Evolutionary conservation across 2,329 filamentous ascomycete genomes (phyloP).

Genomic region (Colletotrichum simmondsii): DNA sequence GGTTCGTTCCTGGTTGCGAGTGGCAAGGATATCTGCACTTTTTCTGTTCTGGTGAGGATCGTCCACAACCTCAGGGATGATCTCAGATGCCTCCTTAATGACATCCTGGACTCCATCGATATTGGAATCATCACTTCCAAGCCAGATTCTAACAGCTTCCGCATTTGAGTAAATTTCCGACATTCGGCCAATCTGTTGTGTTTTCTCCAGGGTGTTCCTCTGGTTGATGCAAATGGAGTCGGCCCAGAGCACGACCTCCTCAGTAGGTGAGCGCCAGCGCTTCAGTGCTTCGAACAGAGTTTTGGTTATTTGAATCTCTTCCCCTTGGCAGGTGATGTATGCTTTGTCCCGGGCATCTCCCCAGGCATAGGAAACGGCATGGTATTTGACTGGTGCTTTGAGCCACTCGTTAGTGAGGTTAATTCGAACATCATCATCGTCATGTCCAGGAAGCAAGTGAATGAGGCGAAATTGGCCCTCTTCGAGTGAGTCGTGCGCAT

Average conservation of each 20-base stretch:
- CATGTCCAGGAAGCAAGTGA: not conserved
- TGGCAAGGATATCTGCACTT: not conserved
- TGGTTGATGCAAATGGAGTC: conserved; percentile 16
- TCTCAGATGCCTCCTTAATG: not conserved
- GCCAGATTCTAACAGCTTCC: conserved; percentile 3
- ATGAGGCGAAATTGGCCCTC: not conserved
- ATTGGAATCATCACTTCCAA: not conserved
- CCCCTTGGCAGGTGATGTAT: conserved; percentile 39
- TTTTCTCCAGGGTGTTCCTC: not conserved
- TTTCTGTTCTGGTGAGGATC: not conserved
- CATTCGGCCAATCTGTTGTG: conserved; percentile 2
- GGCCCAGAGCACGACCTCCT: not conserved
- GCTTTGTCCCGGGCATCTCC: not conserved
- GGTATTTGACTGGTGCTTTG: not conserved
- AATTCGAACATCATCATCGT: not conserved
- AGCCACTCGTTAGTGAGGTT: not conserved
- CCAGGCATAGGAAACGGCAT: conserved; percentile 19
- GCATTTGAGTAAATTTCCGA: not conserved
- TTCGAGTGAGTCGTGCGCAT: not conserved
- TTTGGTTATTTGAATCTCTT: conserved; percentile 41
- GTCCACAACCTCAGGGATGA: conserved; percentile 2
- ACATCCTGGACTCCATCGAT: not conserved
- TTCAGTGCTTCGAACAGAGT: not conserved
- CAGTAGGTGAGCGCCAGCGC: not conserved
- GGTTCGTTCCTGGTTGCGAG: not conserved